Evolutionary conservation across 2,329 filamentous ascomycete species (phyloP), one percentile per base, ranked within the genome.

Genomic region (Aspergillus bombycis): DNA sequence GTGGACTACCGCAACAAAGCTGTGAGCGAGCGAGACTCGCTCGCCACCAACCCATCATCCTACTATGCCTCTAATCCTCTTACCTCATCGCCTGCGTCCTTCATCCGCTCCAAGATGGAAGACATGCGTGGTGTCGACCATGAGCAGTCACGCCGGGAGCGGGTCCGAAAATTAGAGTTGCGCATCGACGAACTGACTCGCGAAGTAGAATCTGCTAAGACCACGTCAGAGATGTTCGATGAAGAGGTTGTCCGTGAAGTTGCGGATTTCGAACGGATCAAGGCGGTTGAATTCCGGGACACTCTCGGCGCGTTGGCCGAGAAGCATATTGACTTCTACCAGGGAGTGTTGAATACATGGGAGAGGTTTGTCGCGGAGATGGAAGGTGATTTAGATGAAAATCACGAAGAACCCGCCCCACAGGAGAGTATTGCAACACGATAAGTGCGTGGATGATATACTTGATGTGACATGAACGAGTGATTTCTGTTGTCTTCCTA

Each of bases 61-160:
- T 86, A 87, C 56, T 83, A 92, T 68, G 88, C 79, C 12, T 80
- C 79, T 2, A 81, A 81, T 67, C 77, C 79, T 8, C 75, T 82
- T 43, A 80, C 79, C 34, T 80, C 89, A 7, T 93, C 93, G 0
- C 91, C 93, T 0, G 91, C 90, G 14, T 90, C 91, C 4, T 98
- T 97, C 81, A 86, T 99, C 69, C 91, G 94, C 52, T 90, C 91
- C 76, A 98, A 98, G 79, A 91, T 99, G 73, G 95, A 99, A 79
- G 95, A 99, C 75, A 94, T 97, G 67, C 89, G 95, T 21, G 95
- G 95, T 16, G 94, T 99, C 4, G 95, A 99, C 78, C 95, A 98
- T 79, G 95, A 98, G 77, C 92, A 96, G 73, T 89, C 91, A 16
- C 89, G 94, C 2, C 88, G 94, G 16, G 94, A 98, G 76, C 88